Conservation (phyloP, 2,329 filamentous ascomycete genomes). For the Aspergillus alliaceus region DNA sequence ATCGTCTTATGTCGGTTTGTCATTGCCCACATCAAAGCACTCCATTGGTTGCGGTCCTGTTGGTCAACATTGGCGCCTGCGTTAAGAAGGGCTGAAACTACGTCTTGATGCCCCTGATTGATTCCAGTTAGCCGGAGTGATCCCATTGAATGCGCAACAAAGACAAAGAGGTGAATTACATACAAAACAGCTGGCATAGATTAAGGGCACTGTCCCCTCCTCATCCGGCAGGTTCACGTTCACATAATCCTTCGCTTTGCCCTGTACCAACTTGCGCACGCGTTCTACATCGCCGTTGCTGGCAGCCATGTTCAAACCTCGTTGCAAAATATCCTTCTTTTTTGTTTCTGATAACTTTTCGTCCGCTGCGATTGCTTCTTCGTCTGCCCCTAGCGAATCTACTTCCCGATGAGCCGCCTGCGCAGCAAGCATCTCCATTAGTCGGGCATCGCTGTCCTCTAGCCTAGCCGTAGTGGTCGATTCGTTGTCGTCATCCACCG, state of each 20-base stretch:
- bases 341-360: slow-evolving; percentile 72
- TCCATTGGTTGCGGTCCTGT: slow-evolving; percentile 97
- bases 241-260: slow-evolving; percentile 71
- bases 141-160: background rate
- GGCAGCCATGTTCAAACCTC: slow-evolving; percentile 87
- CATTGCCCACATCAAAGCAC: slow-evolving; percentile 99
- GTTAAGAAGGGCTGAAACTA: slow-evolving; percentile 79
- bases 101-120: slow-evolving; percentile 79
- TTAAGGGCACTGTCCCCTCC: slow-evolving; percentile 92
- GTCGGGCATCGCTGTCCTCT: slow-evolving; percentile 78
- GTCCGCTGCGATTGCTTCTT: slow-evolving; percentile 75
- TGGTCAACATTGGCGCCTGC: slow-evolving; percentile 87
- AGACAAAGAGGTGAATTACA: slow-evolving; percentile 35
- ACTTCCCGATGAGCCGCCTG: slow-evolving; percentile 83
- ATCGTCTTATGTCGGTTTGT: slow-evolving; percentile 97
- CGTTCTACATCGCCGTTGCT: slow-evolving; percentile 91
- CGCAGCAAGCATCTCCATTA: slow-evolving; percentile 94
- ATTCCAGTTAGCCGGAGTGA: slow-evolving; percentile 11
- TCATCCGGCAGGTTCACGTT: slow-evolving; percentile 87
- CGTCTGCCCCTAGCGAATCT: slow-evolving; percentile 68
- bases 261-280: slow-evolving; percentile 72
- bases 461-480: slow-evolving; percentile 52
- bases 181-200: slow-evolving; percentile 97
- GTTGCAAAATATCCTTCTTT: slow-evolving; percentile 80
- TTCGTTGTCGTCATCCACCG: slow-evolving; percentile 24